Evolutionary conservation across 306 rosid species (phyloP).

Genomic region (Malus sieversii): DNA sequence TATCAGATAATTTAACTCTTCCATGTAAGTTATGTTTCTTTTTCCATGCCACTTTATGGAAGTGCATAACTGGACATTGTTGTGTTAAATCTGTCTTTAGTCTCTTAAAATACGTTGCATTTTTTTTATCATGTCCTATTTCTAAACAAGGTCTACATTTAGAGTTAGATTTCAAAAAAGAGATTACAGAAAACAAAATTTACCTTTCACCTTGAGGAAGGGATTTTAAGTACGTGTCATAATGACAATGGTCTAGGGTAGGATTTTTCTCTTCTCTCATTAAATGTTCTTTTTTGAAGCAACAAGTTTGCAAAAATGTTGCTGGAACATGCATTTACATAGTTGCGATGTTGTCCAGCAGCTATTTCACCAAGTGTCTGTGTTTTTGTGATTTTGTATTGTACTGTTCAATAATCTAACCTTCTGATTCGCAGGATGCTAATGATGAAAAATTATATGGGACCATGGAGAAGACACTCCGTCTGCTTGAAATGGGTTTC

Average conservation of each 20-base stretch:
- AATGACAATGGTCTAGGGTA: not conserved
- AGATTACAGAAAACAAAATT: not conserved
- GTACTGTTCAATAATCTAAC: not conserved
- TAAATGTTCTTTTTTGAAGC: not conserved
- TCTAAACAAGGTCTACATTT: not conserved
- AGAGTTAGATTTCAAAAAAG: not conserved
- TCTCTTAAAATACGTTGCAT: not conserved
- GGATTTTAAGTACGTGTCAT: not conserved
- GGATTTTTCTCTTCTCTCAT: not conserved
- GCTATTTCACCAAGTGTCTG: not conserved
- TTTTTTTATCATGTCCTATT: not conserved
- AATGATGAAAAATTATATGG: slow-evolving; percentile 61
- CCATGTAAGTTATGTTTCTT: not conserved
- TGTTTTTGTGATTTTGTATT: not conserved
- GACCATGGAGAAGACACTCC: slow-evolving; percentile 80
- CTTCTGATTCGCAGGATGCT: slow-evolving; percentile 28
- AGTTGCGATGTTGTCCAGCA: not conserved
- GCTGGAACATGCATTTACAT: not conserved
- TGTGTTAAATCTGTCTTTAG: not conserved
- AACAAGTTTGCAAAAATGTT: not conserved
- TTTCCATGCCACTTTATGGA: not conserved
- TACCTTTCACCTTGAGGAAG: not conserved
- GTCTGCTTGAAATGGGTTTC: slow-evolving; percentile 91
- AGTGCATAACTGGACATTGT: not conserved
- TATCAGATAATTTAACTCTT: not conserved